Conservation (phyloP, 805 yeast genomes). For the Metschnikowia colocasiae region DNA sequence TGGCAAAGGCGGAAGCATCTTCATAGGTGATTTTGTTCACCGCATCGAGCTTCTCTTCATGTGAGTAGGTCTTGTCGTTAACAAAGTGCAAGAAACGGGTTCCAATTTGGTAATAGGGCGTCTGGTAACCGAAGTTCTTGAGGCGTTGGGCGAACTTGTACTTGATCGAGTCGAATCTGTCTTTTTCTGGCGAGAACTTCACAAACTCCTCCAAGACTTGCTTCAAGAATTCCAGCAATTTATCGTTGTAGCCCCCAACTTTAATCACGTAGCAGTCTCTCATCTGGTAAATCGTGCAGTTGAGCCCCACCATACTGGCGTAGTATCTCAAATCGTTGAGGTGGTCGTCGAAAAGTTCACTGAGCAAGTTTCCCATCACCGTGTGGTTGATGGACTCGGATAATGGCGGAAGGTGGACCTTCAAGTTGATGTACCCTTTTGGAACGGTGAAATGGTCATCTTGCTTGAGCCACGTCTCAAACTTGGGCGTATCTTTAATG, state of each 20-base stretch:
- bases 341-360: slow-evolving; percentile 71
- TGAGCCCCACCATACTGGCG: slow-evolving; percentile 78
- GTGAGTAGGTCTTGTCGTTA: slow-evolving; percentile 68
- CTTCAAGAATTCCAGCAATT: slow-evolving; percentile 58
- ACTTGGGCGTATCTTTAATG: slow-evolving; percentile 46
- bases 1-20: slow-evolving; percentile 49
- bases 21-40: slow-evolving; percentile 42
- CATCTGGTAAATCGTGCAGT: slow-evolving; percentile 52
- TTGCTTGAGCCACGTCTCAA: slow-evolving; percentile 80
- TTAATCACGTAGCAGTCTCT: slow-evolving; percentile 66
- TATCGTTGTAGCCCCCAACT: slow-evolving; percentile 80
- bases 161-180: slow-evolving; percentile 64
- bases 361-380: slow-evolving; percentile 57
- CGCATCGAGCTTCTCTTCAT: slow-evolving; percentile 56
- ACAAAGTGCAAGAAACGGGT: slow-evolving; percentile 57
- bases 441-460: slow-evolving; percentile 90
- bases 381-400: slow-evolving; percentile 56
- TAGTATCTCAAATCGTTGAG: slow-evolving; percentile 75
- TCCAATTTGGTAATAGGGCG: slow-evolving; percentile 77
- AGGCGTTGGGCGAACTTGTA: slow-evolving; percentile 60
- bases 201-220: slow-evolving; percentile 55
- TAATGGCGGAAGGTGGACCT: slow-evolving; percentile 62
- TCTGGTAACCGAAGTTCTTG: slow-evolving; percentile 65
- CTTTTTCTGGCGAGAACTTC: slow-evolving; percentile 46
- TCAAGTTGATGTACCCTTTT: slow-evolving; percentile 66